Evolutionary conservation across 441 rosid species (phyloP), one percentile per base, ranked within the genome.

Genomic region (Gossypium davidsonii): DNA sequence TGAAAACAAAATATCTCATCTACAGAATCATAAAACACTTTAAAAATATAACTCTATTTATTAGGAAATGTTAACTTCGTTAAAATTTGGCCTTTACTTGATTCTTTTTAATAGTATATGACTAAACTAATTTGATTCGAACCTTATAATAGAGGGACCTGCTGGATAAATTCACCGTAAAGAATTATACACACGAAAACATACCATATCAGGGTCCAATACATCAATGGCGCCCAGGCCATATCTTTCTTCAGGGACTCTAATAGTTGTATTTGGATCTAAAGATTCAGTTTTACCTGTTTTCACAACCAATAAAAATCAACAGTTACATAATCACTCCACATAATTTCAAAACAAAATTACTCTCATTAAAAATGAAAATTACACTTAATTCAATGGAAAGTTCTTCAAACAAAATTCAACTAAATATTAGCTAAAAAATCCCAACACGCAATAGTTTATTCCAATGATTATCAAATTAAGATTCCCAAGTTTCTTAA

Each of bases 171-270:
- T 6, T 1, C 42, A 7, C 10, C 42, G 10, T 37, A 37, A 7
- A 37, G 42, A 37, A 37, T 37, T 37, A 37, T 37, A 37, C 42
- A 37, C 42, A 37, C 10, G 7, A 10, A 37, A 37, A 37, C 23
- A 7, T 90, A 95, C 99, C 96, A 95, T 6, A 82, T 92, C 97
- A 5, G 98, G 99, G 82, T 95, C 99, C 87, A 95, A 81, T 56
- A 85, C 83, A 80, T 95, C 98, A 70, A 95, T 90, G 21, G 99
- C 98, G 72, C 80, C 70, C n/a, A 95, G 79, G 14, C 99, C 99
- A 82, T 83, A 79, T 89, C 99, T 89, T 8, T 90, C 99, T 77
- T 92, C 92, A 0, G 99, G 99, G 76, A 95, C 97, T 62, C 77
- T 78, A 77, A 95, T 80, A 53, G 66, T 82, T 28, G 94, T 79